Conservation (phyloP, 2,329 filamentous ascomycete genomes). For the Phaeosphaeriaceae sp. region DNA sequence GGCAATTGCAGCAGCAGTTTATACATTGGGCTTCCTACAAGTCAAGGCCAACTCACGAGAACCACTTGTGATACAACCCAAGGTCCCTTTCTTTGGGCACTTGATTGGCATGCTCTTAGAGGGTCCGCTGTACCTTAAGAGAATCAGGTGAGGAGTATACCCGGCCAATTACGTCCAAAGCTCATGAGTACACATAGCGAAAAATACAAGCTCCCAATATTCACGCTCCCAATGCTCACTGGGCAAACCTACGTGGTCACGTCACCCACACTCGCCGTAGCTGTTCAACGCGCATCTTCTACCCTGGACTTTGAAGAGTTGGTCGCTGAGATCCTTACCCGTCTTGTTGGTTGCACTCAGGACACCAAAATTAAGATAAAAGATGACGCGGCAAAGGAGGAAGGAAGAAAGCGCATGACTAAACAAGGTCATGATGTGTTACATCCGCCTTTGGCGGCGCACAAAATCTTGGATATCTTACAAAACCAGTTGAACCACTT, state of each 20-base stretch:
- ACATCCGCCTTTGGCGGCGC: conserved; percentile 38
- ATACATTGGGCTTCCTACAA: conserved; percentile 14
- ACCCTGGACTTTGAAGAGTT: conserved; percentile 54
- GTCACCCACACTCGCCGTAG: conserved; percentile 48
- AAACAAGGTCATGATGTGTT: conserved; percentile 42
- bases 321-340: conserved; percentile 47
- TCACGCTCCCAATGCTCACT: conserved; percentile 55
- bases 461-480: conserved; percentile 45
- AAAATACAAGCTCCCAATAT: conserved; percentile 40
- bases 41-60: conserved; percentile 44
- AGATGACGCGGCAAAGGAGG: conserved; percentile 28
- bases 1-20: conserved; percentile 5
- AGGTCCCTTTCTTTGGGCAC: conserved; percentile 56
- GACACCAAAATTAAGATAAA: conserved; percentile 35
- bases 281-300: conserved; percentile 49
- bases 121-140: conserved; percentile 45
- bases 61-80: conserved; percentile 51
- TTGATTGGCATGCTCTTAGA: conserved; percentile 51
- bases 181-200: conserved; percentile 15
- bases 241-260: conserved; percentile 56
- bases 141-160: conserved; percentile 45
- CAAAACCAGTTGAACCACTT: conserved; percentile 46
- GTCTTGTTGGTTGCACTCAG: conserved; percentile 46
- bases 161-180: background rate
- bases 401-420: conserved; percentile 41